Conservation (phyloP, 106 monocot species). For the Posidonia australis region DNA sequence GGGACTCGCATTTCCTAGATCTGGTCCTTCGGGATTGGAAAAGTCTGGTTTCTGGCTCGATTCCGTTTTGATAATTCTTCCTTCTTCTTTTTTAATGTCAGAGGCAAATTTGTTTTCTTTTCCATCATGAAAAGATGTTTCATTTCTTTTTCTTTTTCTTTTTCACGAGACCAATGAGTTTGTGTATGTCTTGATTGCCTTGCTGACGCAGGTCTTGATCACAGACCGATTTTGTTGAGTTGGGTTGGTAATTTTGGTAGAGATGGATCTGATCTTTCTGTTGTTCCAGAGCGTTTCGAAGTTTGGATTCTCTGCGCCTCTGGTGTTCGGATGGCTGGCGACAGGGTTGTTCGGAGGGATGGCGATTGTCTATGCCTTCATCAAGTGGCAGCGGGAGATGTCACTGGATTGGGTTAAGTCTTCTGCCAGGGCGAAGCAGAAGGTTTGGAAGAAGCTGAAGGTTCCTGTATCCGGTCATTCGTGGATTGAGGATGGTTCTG, state of each 20-base stretch:
- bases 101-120: neutral
- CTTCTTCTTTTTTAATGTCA: neutral
- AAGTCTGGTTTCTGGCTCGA: too few relatives aligned
- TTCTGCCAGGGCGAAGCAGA: conserved; percentile 71
- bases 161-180: neutral
- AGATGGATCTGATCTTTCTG: conserved; percentile 25
- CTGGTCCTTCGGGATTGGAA: too few relatives aligned
- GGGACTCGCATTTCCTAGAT: too few relatives aligned
- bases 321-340: conserved; percentile 35
- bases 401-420: conserved; percentile 71
- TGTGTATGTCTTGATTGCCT: neutral
- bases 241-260: neutral
- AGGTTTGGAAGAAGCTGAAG: conserved; percentile 49
- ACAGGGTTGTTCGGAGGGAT: conserved; percentile 54
- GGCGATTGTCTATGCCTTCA: conserved; percentile 52
- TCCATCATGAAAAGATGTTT: neutral
- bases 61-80: too few relatives aligned
- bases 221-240: neutral
- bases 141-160: neutral
- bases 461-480: conserved; percentile 51
- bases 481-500: conserved; percentile 47
- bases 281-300: conserved; percentile 9
- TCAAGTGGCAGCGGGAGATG: conserved; percentile 54
- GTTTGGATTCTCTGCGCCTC: conserved; percentile 19
- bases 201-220: neutral